These are phyloP conservation scores for Phoma sp. DNA, from an alignment of 2,329 filamentous ascomycete genomes.

Conservation along the genomic window DNA sequence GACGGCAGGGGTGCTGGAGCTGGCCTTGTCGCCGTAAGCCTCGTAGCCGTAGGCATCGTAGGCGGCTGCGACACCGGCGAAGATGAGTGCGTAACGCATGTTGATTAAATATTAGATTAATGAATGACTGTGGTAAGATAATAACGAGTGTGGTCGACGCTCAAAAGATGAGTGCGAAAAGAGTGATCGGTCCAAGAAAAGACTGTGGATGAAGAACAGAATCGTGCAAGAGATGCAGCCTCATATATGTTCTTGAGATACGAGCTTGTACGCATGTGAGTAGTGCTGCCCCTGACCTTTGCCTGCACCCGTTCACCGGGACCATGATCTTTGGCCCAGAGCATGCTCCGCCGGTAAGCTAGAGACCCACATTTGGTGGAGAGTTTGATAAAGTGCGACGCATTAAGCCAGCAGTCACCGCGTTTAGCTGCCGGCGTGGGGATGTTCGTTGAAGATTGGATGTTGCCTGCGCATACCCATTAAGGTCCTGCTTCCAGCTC, in stretches of 20 bases:
- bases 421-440: background rate
- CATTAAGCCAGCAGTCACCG: background rate
- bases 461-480: background rate
- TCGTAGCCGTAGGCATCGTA: constrained; percentile 28
- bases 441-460: background rate
- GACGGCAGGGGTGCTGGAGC: constrained; percentile 15
- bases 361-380: background rate
- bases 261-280: constrained; percentile 6
- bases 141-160: constrained; percentile 16
- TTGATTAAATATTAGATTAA: constrained; percentile 19
- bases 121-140: constrained; percentile 37
- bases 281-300: constrained; percentile 11
- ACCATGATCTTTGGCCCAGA: constrained; percentile 1
- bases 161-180: constrained; percentile 26
- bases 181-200: constrained; percentile 22
- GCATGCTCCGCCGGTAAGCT: constrained; percentile 2
- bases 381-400: constrained; percentile 3
- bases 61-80: constrained; percentile 34
- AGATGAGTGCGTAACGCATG: constrained; percentile 36
- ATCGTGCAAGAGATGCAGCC: background rate
- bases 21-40: constrained; percentile 6
- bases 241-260: constrained; percentile 9
- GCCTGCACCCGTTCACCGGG: background rate
- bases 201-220: constrained; percentile 17
- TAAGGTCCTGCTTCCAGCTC: background rate